Conservation (phyloP, 495 filamentous ascomycete species). For the Neurospora sp. region DNA sequence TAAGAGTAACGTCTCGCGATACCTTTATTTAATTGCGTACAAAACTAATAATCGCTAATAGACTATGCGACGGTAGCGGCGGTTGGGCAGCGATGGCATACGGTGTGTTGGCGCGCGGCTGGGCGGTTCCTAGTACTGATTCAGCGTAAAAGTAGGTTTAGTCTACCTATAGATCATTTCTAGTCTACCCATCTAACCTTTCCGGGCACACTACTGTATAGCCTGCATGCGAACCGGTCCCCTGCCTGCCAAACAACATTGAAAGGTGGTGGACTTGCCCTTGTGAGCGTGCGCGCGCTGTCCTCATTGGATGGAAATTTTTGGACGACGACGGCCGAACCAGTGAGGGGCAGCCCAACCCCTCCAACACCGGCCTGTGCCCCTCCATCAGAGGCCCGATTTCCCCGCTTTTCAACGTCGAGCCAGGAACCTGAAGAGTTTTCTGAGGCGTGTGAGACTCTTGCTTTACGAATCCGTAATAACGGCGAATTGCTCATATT, state of each 20-base stretch:
- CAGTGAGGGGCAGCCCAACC: background rate
- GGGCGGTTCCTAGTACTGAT: no score
- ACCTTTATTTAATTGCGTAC: no score
- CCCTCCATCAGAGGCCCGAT: background rate
- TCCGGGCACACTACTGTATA: background rate
- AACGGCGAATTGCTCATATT: background rate
- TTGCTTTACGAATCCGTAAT: background rate
- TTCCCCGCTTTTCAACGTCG: background rate
- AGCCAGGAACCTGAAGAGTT: background rate
- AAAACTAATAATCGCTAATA: no score
- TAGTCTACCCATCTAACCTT: no score
- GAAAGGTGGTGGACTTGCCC: background rate
- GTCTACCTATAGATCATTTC: no score
- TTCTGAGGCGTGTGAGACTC: background rate
- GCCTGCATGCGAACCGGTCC: background rate
- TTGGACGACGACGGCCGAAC: background rate
- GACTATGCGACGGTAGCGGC: no score
- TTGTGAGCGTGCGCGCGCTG: background rate
- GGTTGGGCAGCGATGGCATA: no score
- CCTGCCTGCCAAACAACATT: background rate
- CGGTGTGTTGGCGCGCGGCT: no score
- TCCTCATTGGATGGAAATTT: background rate
- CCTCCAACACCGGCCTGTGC: background rate
- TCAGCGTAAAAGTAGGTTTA: no score
- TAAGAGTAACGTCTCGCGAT: no score